Conservation (phyloP, 768 basidiomycete genomes). For the Trametes cubensis region DNA sequence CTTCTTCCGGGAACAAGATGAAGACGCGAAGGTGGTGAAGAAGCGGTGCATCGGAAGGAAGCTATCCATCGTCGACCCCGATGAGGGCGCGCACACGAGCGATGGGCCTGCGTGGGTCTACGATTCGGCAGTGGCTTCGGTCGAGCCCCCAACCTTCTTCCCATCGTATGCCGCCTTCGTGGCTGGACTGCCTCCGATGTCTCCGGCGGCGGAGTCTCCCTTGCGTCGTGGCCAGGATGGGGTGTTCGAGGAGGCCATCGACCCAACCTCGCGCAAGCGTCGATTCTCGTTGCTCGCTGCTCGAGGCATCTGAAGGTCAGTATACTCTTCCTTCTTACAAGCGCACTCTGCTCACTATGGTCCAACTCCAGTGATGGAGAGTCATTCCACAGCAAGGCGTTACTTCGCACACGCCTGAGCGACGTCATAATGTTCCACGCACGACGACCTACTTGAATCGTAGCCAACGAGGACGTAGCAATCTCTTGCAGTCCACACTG, state of each 20-base stretch:
- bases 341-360: neutral
- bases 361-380: too few species aligned
- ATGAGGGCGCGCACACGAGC: neutral
- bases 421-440: too few species aligned
- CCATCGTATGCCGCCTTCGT: constrained; percentile 7
- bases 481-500: too few species aligned
- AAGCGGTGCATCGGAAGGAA: constrained; percentile 18
- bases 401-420: too few species aligned
- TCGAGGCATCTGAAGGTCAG: constrained; percentile 7
- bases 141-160: neutral
- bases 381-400: too few species aligned
- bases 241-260: neutral
- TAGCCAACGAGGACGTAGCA: too few species aligned
- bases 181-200: constrained; percentile 3
- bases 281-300: constrained; percentile 21
- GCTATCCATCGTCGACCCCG: constrained; percentile 13
- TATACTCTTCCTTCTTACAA: neutral
- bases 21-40: constrained; percentile 14
- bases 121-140: constrained; percentile 17
- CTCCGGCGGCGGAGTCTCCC: constrained; percentile 9
- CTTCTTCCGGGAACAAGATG: neutral
- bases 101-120: constrained; percentile 16
- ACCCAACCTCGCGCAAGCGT: constrained; percentile 17
- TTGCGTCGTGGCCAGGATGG: neutral
- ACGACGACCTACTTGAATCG: too few species aligned